Evolutionary conservation across 2,329 filamentous ascomycete species (phyloP).

Genomic region (Aspergillus texensis): DNA sequence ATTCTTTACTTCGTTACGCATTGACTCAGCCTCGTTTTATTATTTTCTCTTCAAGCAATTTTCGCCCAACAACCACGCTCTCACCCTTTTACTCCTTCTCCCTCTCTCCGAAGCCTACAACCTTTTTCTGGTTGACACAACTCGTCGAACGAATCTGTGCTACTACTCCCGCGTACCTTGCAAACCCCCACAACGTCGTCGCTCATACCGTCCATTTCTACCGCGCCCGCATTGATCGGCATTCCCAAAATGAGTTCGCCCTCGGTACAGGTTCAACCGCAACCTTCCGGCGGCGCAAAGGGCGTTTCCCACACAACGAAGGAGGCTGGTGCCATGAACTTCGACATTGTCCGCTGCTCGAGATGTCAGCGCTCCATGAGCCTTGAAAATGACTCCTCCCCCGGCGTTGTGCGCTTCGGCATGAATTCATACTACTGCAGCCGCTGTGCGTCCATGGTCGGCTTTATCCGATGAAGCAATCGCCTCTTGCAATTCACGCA

Average conservation of each 20-base stretch:
- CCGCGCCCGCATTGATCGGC: neutral
- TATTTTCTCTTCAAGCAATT: constrained; percentile 4
- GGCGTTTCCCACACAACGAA: constrained; percentile 27
- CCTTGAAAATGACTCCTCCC: constrained; percentile 39
- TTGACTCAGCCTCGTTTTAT: constrained; percentile 6
- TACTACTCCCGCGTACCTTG: neutral
- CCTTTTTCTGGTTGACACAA: neutral
- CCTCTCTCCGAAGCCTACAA: neutral
- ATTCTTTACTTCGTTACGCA: neutral
- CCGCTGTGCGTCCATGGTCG: constrained; percentile 49
- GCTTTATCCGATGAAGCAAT: constrained; percentile 41
- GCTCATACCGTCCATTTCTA: neutral
- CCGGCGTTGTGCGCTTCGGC: constrained; percentile 48
- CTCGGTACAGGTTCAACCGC: constrained; percentile 36
- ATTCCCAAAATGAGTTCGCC: constrained; percentile 40
- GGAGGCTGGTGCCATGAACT: constrained; percentile 26
- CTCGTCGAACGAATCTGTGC: neutral
- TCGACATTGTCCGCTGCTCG: constrained; percentile 52
- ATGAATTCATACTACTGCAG: constrained; percentile 55
- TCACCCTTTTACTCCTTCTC: neutral
- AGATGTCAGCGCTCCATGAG: constrained; percentile 51
- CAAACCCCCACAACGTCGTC: neutral
- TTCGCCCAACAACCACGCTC: neutral
- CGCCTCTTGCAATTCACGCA: neutral
- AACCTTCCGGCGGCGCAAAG: constrained; percentile 27